phyloP scores from a whole-genome alignment of 2,329 filamentous ascomycete species.

The Graphiopsis chlorocephala region DNA sequence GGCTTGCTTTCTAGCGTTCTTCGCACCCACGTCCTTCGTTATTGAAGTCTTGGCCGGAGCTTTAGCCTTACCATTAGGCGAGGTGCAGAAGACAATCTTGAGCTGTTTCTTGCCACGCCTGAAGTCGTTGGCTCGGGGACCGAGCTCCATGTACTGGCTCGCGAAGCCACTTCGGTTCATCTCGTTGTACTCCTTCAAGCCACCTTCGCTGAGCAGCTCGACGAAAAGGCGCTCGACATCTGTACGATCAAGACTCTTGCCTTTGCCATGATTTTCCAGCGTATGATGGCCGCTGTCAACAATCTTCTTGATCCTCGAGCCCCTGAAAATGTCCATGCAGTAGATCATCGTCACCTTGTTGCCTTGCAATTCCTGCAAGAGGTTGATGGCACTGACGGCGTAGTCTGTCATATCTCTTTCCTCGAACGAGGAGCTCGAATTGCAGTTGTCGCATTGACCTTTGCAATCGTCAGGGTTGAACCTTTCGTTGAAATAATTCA shows the following conservation, averaged over 20 bases:
- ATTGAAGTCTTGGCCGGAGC: conserved; percentile 15
- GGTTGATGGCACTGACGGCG: conserved; percentile 66
- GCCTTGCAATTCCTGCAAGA: conserved; percentile 59
- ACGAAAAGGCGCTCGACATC: conserved; percentile 85
- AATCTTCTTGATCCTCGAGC: conserved; percentile 61
- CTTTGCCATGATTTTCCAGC: conserved; percentile 63
- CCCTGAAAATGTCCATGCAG: conserved; percentile 80
- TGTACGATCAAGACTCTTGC: conserved; percentile 66
- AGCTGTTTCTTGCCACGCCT: conserved; percentile 43
- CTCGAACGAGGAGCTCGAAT: conserved; percentile 67
- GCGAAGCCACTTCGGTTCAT: conserved; percentile 59
- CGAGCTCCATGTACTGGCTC: conserved; percentile 64
- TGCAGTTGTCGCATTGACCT: conserved; percentile 84
- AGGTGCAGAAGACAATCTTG: conserved; percentile 52
- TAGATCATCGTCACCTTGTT: conserved; percentile 70
- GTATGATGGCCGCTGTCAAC: conserved; percentile 52
- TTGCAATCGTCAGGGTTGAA: conserved; percentile 66
- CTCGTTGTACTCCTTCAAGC: conserved; percentile 61
- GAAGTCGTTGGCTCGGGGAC: conserved; percentile 48
- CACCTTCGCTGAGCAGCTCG: conserved; percentile 69
- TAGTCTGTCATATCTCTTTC: conserved; percentile 73
- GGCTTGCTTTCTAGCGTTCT: conserved; percentile 26
- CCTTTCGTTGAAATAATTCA: conserved; percentile 89
- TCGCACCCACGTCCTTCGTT: conserved; percentile 22
- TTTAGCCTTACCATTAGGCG: conserved; percentile 18